Percentiles rank a stretch among this genome's conserved stretches.
phyloP scores from a whole-genome alignment of 306 rosid species.

The Senna tora region DNA sequence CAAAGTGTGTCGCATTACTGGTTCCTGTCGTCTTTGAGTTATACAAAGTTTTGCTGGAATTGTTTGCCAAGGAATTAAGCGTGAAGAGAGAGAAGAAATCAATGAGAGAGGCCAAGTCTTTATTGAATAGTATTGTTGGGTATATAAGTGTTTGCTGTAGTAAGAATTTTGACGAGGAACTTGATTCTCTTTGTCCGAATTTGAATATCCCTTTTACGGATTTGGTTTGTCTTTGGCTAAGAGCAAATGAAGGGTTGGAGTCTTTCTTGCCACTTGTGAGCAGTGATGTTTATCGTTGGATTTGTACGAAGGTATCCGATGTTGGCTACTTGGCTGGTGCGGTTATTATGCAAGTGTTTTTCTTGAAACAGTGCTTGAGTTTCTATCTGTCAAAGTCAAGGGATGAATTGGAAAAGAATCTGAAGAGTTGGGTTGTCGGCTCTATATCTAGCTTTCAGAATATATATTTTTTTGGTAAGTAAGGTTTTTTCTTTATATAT shows the following conservation, averaged over 20 bases:
- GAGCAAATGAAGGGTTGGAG: constrained; percentile 46
- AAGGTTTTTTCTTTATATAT: neutral
- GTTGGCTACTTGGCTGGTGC: constrained; percentile 66
- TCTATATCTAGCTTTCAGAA: constrained; percentile 67
- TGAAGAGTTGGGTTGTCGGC: constrained; percentile 68
- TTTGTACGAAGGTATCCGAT: constrained; percentile 48
- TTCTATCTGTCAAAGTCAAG: constrained; percentile 35
- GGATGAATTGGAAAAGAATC: constrained; percentile 55
- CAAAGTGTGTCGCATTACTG: constrained; percentile 63
- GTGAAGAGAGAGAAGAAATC: constrained; percentile 65
- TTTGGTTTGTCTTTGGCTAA: constrained; percentile 58
- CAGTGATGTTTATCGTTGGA: constrained; percentile 47
- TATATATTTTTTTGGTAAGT: constrained; percentile 70
- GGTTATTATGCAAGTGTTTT: constrained; percentile 58
- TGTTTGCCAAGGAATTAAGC: constrained; percentile 51
- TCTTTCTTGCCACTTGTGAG: constrained; percentile 68
- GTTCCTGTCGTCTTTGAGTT: constrained; percentile 61
- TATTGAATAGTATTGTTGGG: constrained; percentile 65
- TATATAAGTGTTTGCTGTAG: constrained; percentile 53
- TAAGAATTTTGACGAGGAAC: constrained; percentile 41
- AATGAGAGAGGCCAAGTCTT: constrained; percentile 58
- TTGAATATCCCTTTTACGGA: constrained; percentile 47
- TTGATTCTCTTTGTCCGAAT: constrained; percentile 30
- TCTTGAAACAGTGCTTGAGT: constrained; percentile 58
- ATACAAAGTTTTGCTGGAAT: constrained; percentile 44